A percentile compares a stretch with the other conserved stretches of the same genome.
Evolutionary conservation across 192 early-diverging fungal species (phyloP).

Genomic region (Coemansia sp.): DNA sequence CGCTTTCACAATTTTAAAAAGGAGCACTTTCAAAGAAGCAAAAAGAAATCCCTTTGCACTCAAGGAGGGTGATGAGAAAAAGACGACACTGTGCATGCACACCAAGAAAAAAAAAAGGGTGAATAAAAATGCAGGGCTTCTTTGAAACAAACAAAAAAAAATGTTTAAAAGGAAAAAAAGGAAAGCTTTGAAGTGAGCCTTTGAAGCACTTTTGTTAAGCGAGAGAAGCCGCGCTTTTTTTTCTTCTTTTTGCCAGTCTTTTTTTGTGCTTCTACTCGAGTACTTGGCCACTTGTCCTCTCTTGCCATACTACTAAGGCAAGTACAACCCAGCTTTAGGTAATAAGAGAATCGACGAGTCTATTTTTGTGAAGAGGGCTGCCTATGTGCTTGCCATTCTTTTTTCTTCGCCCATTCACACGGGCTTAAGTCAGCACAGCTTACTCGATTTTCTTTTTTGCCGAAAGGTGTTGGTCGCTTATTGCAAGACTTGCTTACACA

Average conservation of each 20-base stretch:
- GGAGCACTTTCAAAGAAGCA: not conserved
- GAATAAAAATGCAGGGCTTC: not conserved
- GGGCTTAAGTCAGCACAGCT: too few species aligned
- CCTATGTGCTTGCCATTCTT: not conserved
- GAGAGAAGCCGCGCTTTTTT: not conserved
- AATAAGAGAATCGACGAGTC: not conserved
- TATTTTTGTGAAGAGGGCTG: too few species aligned
- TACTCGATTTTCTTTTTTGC: too few species aligned
- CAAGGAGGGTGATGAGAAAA: not conserved
- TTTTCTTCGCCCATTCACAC: not conserved
- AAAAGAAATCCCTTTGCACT: not conserved
- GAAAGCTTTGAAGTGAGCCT: not conserved
- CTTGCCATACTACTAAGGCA: not conserved
- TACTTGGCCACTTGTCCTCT: not conserved
- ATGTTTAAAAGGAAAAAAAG: not conserved
- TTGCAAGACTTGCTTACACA: too few species aligned
- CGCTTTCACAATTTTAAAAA: conserved; percentile 7
- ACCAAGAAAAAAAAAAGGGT: too few species aligned
- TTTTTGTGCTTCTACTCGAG: not conserved
- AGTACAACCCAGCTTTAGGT: not conserved
- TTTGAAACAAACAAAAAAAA: not conserved
- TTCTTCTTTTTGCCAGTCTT: too few species aligned
- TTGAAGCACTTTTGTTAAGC: not conserved
- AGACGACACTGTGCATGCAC: not conserved
- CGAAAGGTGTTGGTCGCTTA: too few species aligned